Evolutionary conservation across 805 yeast genomes (phyloP), one percentile per base, ranked within the genome.

Genomic region (Candida incommunis): DNA sequence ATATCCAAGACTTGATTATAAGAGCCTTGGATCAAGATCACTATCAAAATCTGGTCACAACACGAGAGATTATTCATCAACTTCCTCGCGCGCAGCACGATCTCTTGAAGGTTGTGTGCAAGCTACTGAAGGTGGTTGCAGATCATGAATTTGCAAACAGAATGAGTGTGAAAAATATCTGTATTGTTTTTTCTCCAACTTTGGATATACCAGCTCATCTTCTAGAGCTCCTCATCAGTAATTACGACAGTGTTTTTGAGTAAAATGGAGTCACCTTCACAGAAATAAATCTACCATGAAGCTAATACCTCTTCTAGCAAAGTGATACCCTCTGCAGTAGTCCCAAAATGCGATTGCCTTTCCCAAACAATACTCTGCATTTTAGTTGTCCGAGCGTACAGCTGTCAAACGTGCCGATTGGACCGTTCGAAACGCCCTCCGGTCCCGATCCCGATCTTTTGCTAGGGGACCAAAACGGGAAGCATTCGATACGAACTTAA

Each of bases 101-200:
- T 50, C 64, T 80, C 22, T 67, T 85, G 55, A 75, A 65, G 52
- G 77, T 75, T 9, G 62, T 88, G 22, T 78, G 84, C 60, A 75
- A 73, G 48, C 78, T 82, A 52, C 65, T 87, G 59, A 66, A 71
- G 24, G 74, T 76, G 47, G 82, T 86, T 41, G 70, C 80, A 41
- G 69, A 73, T 35, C 74, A 78, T 51, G 71, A 68, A 48, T 73
- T 73, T n/a, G 63, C 67, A 47, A 87, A 88, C 64, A 79, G 84
- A 62, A 87, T 87, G 96, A 82, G 80, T 49, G 64, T 83, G 49
- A 69, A 82, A 52, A 87, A 88, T 54, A 52, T 76, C 45, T 77
- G 85, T 56, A 82, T 82, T 57, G 90, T 82, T 3, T 83, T 82
- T 57, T 81, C 84, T 3, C 92, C 92, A 2, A 83, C 94, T 0